Base-by-base conservation (phyloP, 2,329 filamentous ascomycete species). In the Coniochaeta hoffmannii region DNA sequence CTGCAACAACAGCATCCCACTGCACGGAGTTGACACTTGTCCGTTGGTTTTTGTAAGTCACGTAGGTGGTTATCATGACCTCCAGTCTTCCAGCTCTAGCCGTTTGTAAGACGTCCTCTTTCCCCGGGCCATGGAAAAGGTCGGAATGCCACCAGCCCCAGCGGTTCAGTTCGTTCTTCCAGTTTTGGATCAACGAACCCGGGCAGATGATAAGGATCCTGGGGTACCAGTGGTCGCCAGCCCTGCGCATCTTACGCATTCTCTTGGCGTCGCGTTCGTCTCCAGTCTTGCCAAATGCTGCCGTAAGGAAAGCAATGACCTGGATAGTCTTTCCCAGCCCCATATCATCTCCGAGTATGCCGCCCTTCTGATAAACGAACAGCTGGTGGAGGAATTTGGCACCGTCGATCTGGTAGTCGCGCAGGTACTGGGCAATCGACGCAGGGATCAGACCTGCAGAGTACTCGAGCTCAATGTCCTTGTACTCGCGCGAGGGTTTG, bases 101-200 rank as follows among this genome's bases (percentile, higher is more conserved):
- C 1, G 89, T 82, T 44, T 84, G 77, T 2, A 96, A 74, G 1
- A 88, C 84, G 49, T 87, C 83, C 28, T 89, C 86, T 64, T 91
- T 84, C 32, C 72, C 72, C 3, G 69, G 61, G 9, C 91, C 92
- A 64, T 97, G 92, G 61, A 87, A 97, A 1, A 85, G 72, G 63
- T 95, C 90, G 10, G 89, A 78, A 59, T 92, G 85, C 94, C 94
- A 99, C 89, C 90, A 99, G 0, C 94, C 94, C 94, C 94, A 99
- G 56, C 88, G 84, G 52, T 83, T 76, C 35, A 99, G 73, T 70
- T 99, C 94, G 26, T 86, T 85, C 69, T 83, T 85, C 94, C 94
- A 99, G 62, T 99, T 99, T 60, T 86, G 80, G 62, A 97, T 91
- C 56, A 99, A 72, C 0, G 87, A 89, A 0, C 91, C 91, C 0